Conservation (phyloP, 345 rosid species). For the Psidium friedrichsthalianum region DNA sequence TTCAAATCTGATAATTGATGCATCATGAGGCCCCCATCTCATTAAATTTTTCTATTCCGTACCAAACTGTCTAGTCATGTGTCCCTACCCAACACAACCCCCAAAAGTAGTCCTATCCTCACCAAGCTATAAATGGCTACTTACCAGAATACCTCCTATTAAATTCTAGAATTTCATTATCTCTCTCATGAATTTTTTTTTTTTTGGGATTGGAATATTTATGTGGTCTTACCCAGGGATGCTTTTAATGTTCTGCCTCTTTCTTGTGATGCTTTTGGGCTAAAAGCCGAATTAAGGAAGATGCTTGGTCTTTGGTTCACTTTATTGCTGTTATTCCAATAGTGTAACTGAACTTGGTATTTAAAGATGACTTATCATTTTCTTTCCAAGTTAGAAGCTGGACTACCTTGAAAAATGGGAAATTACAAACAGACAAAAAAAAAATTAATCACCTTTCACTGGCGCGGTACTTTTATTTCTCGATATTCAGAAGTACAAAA, state of each 20-base stretch:
- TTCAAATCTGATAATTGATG: not conserved
- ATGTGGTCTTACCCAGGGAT: not conserved
- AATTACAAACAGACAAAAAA: not conserved
- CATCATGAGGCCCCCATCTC: not conserved
- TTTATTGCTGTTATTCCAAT: not conserved
- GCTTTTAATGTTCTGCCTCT: not conserved
- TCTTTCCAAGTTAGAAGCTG: not conserved
- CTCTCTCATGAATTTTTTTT: not conserved
- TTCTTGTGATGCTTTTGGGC: not conserved
- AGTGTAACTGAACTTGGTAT: not conserved
- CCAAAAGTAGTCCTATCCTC: not conserved
- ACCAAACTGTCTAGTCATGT: not conserved
- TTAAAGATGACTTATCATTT: not conserved
- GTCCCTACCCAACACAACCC: not conserved
- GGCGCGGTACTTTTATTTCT: not conserved
- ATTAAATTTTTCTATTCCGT: not conserved
- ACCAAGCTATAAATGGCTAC: not conserved
- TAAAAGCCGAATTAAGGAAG: not conserved
- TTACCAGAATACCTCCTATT: not conserved
- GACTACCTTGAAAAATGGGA: not conserved
- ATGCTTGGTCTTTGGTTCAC: not conserved
- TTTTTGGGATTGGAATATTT: not conserved
- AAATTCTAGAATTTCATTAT: not conserved
- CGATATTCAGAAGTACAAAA: not conserved
- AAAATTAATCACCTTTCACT: not conserved